These are phyloP conservation scores for Trichomonascus vanleenenianus DNA, from an alignment of 805 yeast genomes.

Conservation along the genomic window DNA sequence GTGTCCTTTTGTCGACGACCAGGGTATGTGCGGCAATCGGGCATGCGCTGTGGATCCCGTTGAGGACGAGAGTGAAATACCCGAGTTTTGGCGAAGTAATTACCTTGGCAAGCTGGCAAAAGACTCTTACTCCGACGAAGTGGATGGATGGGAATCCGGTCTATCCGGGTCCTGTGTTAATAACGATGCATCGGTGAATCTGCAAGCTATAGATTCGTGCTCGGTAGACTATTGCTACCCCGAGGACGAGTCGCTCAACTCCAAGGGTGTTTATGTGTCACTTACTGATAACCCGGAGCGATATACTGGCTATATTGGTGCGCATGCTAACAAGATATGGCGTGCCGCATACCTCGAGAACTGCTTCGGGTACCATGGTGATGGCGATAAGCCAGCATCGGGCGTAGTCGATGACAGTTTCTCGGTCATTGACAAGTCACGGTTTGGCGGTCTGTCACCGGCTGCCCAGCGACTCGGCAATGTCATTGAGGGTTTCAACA, in stretches of 20 bases:
- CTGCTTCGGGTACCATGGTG: conserved; percentile 54
- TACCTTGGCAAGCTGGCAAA: conserved; percentile 49
- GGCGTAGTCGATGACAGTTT: not conserved
- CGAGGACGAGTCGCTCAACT: conserved; percentile 31
- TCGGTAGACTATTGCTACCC: conserved; percentile 34
- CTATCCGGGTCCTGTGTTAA: conserved; percentile 10
- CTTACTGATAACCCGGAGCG: conserved; percentile 87
- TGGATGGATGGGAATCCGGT: not conserved
- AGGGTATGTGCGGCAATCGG: conserved; percentile 76
- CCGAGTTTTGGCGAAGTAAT: conserved; percentile 68
- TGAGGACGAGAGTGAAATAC: conserved; percentile 62
- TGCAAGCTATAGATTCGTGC: conserved; percentile 28
- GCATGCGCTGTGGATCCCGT: conserved; percentile 86
- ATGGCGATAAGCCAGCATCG: conserved; percentile 7
- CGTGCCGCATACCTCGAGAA: conserved; percentile 84
- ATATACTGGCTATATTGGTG: conserved; percentile 93
- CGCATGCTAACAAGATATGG: conserved; percentile 91
- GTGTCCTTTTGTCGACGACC: conserved; percentile 80
- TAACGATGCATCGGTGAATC: conserved; percentile 20
- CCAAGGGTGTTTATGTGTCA: conserved; percentile 64
- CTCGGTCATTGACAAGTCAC: not conserved
- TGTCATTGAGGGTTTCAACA: conserved; percentile 17
- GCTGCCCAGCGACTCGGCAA: conserved; percentile 15
- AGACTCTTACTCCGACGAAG: conserved; percentile 24
- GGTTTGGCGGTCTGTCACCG: conserved; percentile 7